Evolutionary conservation across 2,329 filamentous ascomycete genomes (phyloP).

Genomic region (Colletotrichum tofieldiae): DNA sequence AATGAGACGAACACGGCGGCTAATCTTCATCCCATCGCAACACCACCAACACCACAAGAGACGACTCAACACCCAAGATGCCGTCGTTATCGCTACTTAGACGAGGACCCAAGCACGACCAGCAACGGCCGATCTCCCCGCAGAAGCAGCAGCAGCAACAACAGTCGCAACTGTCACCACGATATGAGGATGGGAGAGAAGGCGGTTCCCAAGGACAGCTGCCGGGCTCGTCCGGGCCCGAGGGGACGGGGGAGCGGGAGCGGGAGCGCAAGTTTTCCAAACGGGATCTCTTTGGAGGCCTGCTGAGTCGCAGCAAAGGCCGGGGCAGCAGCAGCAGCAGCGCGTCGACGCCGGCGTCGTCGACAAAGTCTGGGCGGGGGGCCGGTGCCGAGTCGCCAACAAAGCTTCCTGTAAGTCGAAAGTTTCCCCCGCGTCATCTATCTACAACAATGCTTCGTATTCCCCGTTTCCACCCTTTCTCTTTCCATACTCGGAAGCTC

Average conservation of each 20-base stretch:
- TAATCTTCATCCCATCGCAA: constrained; percentile 12
- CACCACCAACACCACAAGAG: not conserved
- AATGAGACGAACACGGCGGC: constrained; percentile 34
- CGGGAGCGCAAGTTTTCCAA: constrained; percentile 49
- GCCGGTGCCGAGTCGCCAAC: constrained; percentile 37
- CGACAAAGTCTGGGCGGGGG: constrained; percentile 25
- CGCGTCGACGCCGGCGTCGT: constrained; percentile 22
- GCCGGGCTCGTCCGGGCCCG: constrained; percentile 11
- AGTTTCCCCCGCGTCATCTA: not conserved
- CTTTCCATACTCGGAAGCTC: not conserved
- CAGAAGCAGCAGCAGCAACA: constrained; percentile 29
- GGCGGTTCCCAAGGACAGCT: not conserved
- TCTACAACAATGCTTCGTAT: not conserved
- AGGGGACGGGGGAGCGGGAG: constrained; percentile 26
- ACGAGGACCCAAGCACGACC: constrained; percentile 45
- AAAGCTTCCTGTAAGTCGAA: constrained; percentile 38
- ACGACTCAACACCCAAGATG: constrained; percentile 46
- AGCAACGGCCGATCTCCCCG: constrained; percentile 28
- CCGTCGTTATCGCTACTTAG: constrained; percentile 52
- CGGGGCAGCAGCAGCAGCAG: constrained; percentile 26
- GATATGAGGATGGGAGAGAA: constrained; percentile 19
- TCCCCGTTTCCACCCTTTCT: not conserved
- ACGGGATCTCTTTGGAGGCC: constrained; percentile 51
- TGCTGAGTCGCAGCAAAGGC: constrained; percentile 49
- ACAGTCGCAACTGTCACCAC: constrained; percentile 17